Evolutionary conservation across 169 alveolate genomes (phyloP).

Genomic region (Perkinsus olseni): DNA sequence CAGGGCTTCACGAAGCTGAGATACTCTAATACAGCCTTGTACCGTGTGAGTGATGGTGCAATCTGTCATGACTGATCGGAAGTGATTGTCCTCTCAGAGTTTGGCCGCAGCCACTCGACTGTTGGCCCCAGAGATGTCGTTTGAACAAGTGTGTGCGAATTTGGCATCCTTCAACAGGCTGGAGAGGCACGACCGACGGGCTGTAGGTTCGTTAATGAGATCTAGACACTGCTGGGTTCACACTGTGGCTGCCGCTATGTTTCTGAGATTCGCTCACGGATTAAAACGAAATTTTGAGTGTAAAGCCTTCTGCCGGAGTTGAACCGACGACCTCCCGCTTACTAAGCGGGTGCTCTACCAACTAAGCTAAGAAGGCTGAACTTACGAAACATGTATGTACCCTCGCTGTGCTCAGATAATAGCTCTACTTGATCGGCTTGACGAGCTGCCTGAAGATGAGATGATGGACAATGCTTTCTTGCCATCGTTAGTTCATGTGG

Average conservation of each 20-base stretch:
- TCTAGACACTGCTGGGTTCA: no score
- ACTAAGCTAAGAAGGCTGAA: constrained; percentile 2
- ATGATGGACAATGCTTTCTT: background rate
- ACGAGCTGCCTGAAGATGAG: background rate
- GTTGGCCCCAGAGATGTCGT: background rate
- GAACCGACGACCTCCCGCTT: constrained; percentile 6
- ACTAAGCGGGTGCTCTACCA: constrained; percentile 4
- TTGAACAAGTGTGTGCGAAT: background rate
- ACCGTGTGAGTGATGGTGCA: background rate
- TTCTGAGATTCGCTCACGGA: no score
- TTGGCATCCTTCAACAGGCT: background rate
- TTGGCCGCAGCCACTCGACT: background rate
- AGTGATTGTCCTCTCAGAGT: background rate
- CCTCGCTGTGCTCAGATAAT: background rate
- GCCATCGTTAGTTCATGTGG: background rate
- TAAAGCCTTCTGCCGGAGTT: background rate
- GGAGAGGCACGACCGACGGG: background rate
- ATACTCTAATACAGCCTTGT: background rate
- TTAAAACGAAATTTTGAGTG: no score
- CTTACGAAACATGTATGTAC: background rate
- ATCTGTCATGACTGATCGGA: background rate
- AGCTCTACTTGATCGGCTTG: background rate
- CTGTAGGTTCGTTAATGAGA: background rate
- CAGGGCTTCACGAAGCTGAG: background rate
- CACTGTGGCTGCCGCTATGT: background rate